Evolutionary conservation across 805 yeast genomes (phyloP), one percentile per base, ranked within the genome.

Genomic region (Ogataea methanolica): DNA sequence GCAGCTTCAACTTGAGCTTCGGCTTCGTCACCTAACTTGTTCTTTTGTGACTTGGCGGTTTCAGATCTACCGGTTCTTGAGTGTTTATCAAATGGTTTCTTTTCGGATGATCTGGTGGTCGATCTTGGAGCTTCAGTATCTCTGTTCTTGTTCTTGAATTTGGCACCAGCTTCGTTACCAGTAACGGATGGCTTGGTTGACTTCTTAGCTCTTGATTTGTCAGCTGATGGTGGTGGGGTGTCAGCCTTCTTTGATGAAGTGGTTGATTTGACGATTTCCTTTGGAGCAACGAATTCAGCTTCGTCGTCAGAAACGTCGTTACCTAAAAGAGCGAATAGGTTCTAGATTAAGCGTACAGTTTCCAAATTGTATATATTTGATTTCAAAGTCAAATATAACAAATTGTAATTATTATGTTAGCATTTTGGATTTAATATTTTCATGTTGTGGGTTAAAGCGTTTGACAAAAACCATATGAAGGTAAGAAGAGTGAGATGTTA

Each of bases 11-110:
- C 43, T 53, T 65, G 69, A 60, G 69, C 46, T 48, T 61, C 68
- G 77, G 81, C 76, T 83, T 84, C 81, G 66, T 83, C 88, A 67
- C 96, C 96, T 92, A 96, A 88, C 58, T 90, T 91, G 73, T 83
- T 84, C 70, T 77, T 80, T 65, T 85, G 78, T 71, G 85, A 83
- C 84, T 89, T 91, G 60, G 78, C 80, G 60, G 96, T 76, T 76
- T 90, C 97, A 63, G 81, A 69, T 78, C 86, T 88, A 66, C 85
- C 88, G 57, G 88, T 67, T 78, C 86, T 87, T 58, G 92, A 81
- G 66, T 83, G 94, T 73, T 96, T 94, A 82, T 92, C 98, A 51
- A 71, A 70, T 61, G 78, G 75, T 48, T 54, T 56, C 73, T 80
- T 80, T 66, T 76, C 72, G 62, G 79, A 67, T 41, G 59, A 62